These are phyloP conservation scores for Eucalyptus albens DNA, from an alignment of 345 rosid genomes.

Conservation along the genomic window DNA sequence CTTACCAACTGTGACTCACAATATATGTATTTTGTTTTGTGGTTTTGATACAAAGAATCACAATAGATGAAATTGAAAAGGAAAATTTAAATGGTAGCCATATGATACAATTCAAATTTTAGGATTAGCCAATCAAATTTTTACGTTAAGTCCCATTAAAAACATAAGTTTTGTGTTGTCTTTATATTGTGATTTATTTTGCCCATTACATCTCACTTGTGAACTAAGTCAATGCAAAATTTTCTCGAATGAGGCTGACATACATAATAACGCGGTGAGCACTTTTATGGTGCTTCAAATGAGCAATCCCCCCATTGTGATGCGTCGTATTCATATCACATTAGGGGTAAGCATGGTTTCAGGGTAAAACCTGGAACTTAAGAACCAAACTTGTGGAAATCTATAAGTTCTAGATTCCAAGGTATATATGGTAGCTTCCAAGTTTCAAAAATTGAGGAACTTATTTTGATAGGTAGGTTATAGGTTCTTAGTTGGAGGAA, in stretches of 20 bases:
- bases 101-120: background rate
- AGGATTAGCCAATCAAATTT: background rate
- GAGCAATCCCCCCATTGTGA: background rate
- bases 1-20: background rate
- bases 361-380: too few relatives aligned
- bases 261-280: accelerated
- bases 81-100: background rate
- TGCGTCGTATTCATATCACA: background rate
- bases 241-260: background rate
- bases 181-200: background rate
- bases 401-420: too few relatives aligned
- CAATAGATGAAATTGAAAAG: background rate
- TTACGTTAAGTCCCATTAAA: background rate
- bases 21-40: background rate
- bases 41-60: background rate
- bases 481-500: too few relatives aligned
- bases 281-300: background rate
- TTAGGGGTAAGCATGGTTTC: too few relatives aligned
- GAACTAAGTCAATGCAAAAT: background rate
- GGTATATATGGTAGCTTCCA: too few relatives aligned
- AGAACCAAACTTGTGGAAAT: too few relatives aligned
- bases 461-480: too few relatives aligned
- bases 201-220: background rate
- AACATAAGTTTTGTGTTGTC: background rate
- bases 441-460: accelerated